Conservation (phyloP, 495 filamentous ascomycete genomes). For the Hyaloscypha hepaticicola region DNA sequence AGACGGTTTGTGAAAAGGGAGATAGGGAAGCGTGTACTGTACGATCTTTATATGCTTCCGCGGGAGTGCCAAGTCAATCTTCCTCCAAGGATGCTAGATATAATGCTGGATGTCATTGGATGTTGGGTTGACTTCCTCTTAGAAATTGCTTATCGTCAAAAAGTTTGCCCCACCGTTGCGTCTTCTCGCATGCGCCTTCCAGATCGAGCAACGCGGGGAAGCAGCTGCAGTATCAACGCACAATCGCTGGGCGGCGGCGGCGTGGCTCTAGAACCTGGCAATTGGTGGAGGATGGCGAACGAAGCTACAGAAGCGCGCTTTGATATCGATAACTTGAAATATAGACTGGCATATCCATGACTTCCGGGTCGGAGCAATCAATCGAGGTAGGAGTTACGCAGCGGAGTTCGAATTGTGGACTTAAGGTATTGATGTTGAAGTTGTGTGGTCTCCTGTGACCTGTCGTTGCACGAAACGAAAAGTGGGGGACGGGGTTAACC, state of each 20-base stretch:
- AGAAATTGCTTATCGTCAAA: conserved; percentile 8
- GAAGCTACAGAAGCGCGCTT: background rate
- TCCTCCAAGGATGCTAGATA: background rate
- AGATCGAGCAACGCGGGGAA: conserved; percentile 16
- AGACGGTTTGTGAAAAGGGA: background rate
- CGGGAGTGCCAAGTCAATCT: background rate
- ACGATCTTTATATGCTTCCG: conserved; percentile 4
- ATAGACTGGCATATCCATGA: background rate
- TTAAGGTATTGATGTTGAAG: background rate
- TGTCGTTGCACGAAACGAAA: too few relatives aligned
- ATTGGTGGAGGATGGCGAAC: background rate
- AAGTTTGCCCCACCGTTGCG: conserved; percentile 8
- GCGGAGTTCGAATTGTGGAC: background rate
- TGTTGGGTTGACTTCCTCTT: background rate
- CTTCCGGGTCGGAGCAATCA: background rate
- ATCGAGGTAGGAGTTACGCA: background rate
- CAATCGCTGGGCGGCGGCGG: background rate
- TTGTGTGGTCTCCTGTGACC: too few relatives aligned
- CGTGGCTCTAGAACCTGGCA: background rate
- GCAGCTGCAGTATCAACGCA: background rate
- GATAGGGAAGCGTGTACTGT: background rate
- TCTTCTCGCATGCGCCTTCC: conserved; percentile 11
- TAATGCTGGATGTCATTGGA: background rate
- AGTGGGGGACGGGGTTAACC: background rate
- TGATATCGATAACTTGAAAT: background rate